Conservation (phyloP, 768 basidiomycete genomes). For the Dacryopinax primogenitus region DNA sequence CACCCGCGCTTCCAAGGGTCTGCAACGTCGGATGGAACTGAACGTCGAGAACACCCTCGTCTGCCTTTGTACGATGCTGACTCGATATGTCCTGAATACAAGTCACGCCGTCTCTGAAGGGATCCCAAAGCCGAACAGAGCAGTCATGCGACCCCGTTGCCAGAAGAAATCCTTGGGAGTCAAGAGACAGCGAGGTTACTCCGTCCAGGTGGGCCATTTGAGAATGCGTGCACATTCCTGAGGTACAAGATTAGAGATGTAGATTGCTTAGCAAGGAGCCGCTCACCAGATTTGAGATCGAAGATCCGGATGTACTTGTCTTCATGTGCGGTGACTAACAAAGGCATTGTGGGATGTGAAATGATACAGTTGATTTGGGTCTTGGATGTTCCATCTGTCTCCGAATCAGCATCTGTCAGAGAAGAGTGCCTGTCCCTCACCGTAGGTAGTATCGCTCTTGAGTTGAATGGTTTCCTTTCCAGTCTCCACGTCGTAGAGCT, state of each 20-base stretch:
- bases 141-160: conserved; percentile 90
- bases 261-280: neutral
- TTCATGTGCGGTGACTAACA: conserved; percentile 83
- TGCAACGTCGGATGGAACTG: conserved; percentile 72
- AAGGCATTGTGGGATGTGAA: conserved; percentile 80
- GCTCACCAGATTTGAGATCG: conserved; percentile 66
- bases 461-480: conserved; percentile 54
- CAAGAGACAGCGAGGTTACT: conserved; percentile 81
- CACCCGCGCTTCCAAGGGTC: conserved; percentile 87
- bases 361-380: conserved; percentile 77
- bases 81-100: conserved; percentile 82
- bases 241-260: conserved; percentile 9
- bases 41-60: conserved; percentile 82
- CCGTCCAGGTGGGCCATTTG: conserved; percentile 85
- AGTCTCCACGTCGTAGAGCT: conserved; percentile 80
- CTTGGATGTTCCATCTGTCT: conserved; percentile 52
- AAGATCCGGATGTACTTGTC: conserved; percentile 88
- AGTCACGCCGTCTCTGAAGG: conserved; percentile 53
- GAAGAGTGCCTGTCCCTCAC: conserved; percentile 38
- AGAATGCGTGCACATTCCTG: conserved; percentile 77
- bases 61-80: conserved; percentile 70
- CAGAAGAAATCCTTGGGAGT: conserved; percentile 73
- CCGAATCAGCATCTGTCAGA: neutral
- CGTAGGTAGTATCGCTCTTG: conserved; percentile 19
- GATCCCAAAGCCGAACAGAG: conserved; percentile 88